Base-by-base conservation (phyloP, 495 filamentous ascomycete genomes). In the Copromyces sp. region DNA sequence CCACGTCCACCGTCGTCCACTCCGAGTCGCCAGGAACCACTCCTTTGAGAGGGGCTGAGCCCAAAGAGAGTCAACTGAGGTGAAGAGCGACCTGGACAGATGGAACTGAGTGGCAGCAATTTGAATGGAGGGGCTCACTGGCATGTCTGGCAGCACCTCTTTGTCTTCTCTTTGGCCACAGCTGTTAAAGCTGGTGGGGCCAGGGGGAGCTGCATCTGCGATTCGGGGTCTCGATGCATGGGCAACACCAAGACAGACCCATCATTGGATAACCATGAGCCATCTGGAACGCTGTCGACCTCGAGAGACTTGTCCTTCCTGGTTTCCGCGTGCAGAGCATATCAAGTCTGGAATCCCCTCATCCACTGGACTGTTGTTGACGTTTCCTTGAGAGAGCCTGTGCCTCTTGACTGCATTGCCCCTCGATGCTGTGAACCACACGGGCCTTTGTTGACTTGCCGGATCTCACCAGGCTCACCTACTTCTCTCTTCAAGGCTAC, bases 71-170 rank as follows among this genome's bases (percentile, higher is more conserved):
- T 35, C 53, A 61, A 61, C 53, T 61, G 12, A 61, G 20, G 20
- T 59, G n/a, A 53, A 32, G 24, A 12, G 45, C 0, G 47, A n/a
- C n/a, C n/a, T n/a, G n/a, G n/a, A 59, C 24, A 53, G 47, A 61
- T 61, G 47, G 53, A 65, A 65, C 53, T 74, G 74, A 76, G 68
- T 73, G 74, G 74, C 69, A 59, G 53, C 73, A 41, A 73, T 38
- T 9, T 59, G 38, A 59, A 72, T 76, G 59, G 74, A 76, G 74
- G 74, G 74, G 72, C 61, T 69, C 73, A 44, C 45, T 53, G 39
- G 39, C 39, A 40, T 2, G 39, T 40, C 39, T 40, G 39, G 39
- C 39, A 40, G 39, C 17, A 44, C 24, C 11, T 59, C 35, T 38
- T 45, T 39, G 12, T 17, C 69, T 61, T 72, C 73, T 74, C 68